Base-by-base conservation (phyloP, 192 early-diverging fungal species). In the Gigaspora rosea region DNA sequence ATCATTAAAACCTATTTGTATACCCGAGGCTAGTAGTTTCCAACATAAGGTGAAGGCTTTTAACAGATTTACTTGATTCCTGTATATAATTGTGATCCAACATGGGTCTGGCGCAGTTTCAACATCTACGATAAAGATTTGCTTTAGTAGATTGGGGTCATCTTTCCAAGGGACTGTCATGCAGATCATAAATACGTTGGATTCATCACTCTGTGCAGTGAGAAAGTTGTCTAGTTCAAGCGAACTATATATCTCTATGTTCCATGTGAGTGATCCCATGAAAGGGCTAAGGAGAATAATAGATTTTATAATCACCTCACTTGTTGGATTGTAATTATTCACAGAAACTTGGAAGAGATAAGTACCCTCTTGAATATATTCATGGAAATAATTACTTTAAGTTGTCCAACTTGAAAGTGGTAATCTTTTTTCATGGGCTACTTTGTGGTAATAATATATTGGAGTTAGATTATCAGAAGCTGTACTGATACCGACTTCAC, bases 151-250 rank as follows among this genome's bases (percentile, higher is more conserved):
- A 56, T 56, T 56, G 8, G 52, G 52, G 18, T 56, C 8, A 56
- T 56, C 18, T 70, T 70, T 70, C 18, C 67, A 70, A 70, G 48
- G n/a, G 4, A 70, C 16, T 33, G 46, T 15, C 15, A 65, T 65
- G 36, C 63, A 65, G 15, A 65, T 65, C 22, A 32, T 65, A 65
- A 65, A 65, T 12, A 65, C 63, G 8, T 56, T 56, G 8, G 52
- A 56, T 56, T 56, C 52, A 56, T 56, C 8, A 56, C 8, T 56
- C 8, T 56, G 52, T 56, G 52, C 18, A 56, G 52, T 56, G 8
- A 8, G 18, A 56, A 56, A 56, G 2, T 56, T 56, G 8, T 56
- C 8, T 56, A 69, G 13, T 3, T 3, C 15, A 56, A 56, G 52
- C 36, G 5, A 41, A 41, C 36, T 41, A 41, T 41, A 41, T 41